Evolutionary conservation across 371 early-diverging fungal genomes (phyloP), one percentile per base, ranked within the genome.

Genomic region (Mortierella sp.): DNA sequence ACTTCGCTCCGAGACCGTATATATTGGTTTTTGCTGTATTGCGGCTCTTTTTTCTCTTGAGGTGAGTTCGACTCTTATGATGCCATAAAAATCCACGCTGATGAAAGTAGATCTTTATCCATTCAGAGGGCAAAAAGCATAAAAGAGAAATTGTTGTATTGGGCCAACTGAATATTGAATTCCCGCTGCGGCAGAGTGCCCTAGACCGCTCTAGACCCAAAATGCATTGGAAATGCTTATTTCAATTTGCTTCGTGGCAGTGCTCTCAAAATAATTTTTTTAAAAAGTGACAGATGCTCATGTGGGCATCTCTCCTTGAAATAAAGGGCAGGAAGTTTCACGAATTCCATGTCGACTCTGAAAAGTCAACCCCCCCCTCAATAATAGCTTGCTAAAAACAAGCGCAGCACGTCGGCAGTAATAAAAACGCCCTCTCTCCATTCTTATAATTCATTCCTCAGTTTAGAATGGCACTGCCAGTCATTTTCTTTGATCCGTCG

Each of bases 201-300:
- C 68, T 43, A 60, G 68, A 61, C 60, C 69, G 69, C 52, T 62
- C 62, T 62, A 62, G 69, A 52, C 69, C 62, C 22, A 43, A 51
- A n/a, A 11, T 32, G 24, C 30, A 16, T 51, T 47, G 5, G 14
- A 45, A 37, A 64, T 32, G 52, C 49, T 20, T 32, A 49, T 37
- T 66, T 32, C 16, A 24, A 3, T 16, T 37, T 12, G 9, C 58
- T 37, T 64, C 51, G 47, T 47, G 47, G 63, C 63, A 63, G 45
- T 45, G 63, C 63, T 40, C 40, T 43, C 28, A 40, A 40, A 61
- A 35, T 14, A n/a, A 32, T 18, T 20, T 59, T 60, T 37, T 60
- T 60, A 9, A 22, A 12, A 26, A 5, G 26, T 0, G 26, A 22
- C 0, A 45, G 1, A 9, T 43, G 43, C 10, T 54, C 54, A 54